A percentile compares a stretch with the other conserved stretches of the same genome.
Evolutionary conservation across 257 asterid species (phyloP).

Genomic region (Solanum ossicruentum): DNA sequence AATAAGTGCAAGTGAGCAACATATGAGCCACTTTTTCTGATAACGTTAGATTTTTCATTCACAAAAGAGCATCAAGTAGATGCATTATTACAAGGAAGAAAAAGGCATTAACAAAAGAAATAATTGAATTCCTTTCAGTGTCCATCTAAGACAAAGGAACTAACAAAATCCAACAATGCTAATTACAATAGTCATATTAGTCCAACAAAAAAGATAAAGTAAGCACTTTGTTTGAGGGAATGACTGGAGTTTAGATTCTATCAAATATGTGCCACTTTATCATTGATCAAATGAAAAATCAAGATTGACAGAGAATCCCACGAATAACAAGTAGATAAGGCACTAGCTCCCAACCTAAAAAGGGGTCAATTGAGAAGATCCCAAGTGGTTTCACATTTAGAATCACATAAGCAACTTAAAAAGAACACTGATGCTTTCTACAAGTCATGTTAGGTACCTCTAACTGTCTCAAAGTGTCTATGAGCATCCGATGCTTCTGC

Average conservation of each 20-base stretch:
- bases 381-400: constrained; percentile 17
- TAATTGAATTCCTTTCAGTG: background rate
- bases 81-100: too few relatives aligned
- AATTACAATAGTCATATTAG: too few relatives aligned
- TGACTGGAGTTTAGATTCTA: background rate
- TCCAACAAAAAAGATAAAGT: too few relatives aligned
- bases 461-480: constrained; percentile 78
- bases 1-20: background rate
- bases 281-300: background rate
- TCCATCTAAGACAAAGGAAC: background rate
- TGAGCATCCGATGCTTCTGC: constrained; percentile 78
- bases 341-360: background rate
- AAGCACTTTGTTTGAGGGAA: background rate
- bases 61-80: too few relatives aligned
- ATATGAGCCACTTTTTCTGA: background rate
- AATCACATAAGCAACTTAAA: constrained; percentile 11
- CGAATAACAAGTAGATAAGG: background rate
- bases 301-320: background rate
- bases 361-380: constrained; percentile 12
- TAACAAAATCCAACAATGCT: background rate
- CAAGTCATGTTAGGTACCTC: constrained; percentile 67
- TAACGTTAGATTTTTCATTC: background rate
- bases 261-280: background rate
- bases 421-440: constrained; percentile 24
- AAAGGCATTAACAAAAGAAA: background rate